Evolutionary conservation across 345 rosid species (phyloP), one percentile per base, ranked within the genome.

Genomic region (Camelina hispida): DNA sequence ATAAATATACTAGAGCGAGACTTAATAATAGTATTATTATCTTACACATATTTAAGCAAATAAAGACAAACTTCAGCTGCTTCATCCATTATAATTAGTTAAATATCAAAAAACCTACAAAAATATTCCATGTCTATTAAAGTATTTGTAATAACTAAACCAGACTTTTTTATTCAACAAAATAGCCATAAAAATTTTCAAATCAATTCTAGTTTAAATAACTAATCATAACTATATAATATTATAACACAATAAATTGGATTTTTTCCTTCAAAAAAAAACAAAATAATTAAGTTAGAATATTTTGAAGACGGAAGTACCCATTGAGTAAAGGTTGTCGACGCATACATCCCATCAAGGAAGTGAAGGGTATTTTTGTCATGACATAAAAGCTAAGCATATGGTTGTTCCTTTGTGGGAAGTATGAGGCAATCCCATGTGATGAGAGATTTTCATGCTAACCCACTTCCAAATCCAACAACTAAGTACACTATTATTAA

Each of bases 371-470:
- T 66, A 66, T n/a, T 4, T 60, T 72, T 72, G 73, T 53, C 69
- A 72, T 78, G 73, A 44, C 59, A 4, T 61, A 47, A 43, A 67
- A 44, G 35, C 53, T 60, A 72, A 66, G 64, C 16, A 67, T 78
- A 43, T 67, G 66, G 60, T 78, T 78, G 81, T 72, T 66, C 50
- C 69, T 72, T 72, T 66, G 81, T 61, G 78, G 77, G 63, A 72
- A 71, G 73, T 66, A 66, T 66, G 58, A 66, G 52, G 77, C 81
- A 66, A 78, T 78, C 69, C 70, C 81, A 78, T 78, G 78, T 78
- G 81, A 61, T 72, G 35, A 18, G 44, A 59, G 64, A 52, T 51
- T 65, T 32, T 50, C 73, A 59, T 37, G 67, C 54, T 71, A 71
- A 57, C 9, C 67, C 68, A 55, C 17, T 71, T 65, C 77, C 54